Evolutionary conservation across 176 grass and related monocot genomes (phyloP).

Genomic region (Raddia distichophylla): DNA sequence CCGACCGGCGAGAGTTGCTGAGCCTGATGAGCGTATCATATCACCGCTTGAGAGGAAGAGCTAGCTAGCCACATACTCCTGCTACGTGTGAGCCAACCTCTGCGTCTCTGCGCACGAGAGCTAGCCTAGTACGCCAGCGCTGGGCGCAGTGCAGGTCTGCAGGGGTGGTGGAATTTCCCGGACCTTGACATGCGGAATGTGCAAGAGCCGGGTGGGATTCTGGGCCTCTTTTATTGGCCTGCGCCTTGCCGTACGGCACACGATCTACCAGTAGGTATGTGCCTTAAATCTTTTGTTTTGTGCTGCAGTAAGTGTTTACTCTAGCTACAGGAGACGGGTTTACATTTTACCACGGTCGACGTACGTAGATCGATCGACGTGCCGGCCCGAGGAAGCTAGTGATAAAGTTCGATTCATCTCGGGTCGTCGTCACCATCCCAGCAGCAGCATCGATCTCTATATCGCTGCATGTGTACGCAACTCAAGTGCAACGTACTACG

Average conservation of each 20-base stretch:
- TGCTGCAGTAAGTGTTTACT: no score
- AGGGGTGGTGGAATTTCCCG: neutral
- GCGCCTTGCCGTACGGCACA: constrained; percentile 22
- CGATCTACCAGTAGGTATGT: no score
- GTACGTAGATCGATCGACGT: no score
- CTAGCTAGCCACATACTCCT: neutral
- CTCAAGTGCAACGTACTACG: no score
- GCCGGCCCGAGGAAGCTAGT: no score
- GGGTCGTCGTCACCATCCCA: neutral
- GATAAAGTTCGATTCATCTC: neutral
- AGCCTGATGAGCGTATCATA: neutral
- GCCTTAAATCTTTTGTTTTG: no score
- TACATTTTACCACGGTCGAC: no score
- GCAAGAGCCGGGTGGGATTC: neutral
- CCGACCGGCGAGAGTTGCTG: neutral
- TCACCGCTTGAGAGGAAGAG: neutral
- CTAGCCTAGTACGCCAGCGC: neutral
- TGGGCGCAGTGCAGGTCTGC: no score
- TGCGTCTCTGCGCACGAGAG: neutral
- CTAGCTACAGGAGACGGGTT: no score
- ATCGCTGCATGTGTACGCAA: no score
- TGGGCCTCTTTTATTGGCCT: constrained; percentile 22
- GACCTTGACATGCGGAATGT: constrained; percentile 28
- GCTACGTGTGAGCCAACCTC: constrained; percentile 21
- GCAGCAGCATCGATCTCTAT: no score